Percentiles rank a stretch among this genome's conserved stretches.
phyloP scores from a whole-genome alignment of 2,329 filamentous ascomycete genomes.

The Monilinia vaccinii-corymbosi region DNA sequence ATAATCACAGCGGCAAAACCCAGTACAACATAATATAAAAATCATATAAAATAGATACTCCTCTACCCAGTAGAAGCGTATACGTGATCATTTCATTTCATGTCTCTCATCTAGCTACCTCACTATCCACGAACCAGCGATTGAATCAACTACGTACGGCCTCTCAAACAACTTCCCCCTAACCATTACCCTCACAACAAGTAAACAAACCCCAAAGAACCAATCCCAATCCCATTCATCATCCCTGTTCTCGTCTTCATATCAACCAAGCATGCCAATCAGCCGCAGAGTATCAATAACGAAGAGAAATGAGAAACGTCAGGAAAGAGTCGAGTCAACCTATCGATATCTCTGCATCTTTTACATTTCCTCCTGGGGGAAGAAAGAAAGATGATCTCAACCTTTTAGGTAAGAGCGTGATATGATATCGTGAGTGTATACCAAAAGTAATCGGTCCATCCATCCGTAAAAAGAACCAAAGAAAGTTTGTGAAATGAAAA shows the following conservation, averaged over 20 bases:
- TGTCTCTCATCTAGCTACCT: not conserved
- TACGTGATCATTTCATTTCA: not conserved
- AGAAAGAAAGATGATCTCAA: constrained; percentile 1
- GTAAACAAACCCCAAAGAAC: not conserved
- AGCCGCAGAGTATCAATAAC: not conserved
- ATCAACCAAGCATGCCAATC: not conserved
- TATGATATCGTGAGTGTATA: not conserved
- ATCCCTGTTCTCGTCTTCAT: not conserved
- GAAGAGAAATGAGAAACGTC: not conserved
- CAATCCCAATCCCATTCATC: not conserved
- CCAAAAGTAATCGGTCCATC: not conserved
- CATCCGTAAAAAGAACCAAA: not conserved
- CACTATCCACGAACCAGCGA: not conserved
- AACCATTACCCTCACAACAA: not conserved
- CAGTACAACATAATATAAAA: too few species aligned
- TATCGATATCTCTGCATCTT: not conserved
- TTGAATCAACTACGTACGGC: too few species aligned
- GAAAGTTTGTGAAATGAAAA: not conserved
- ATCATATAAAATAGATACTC: too few species aligned
- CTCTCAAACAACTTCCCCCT: not conserved
- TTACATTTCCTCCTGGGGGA: not conserved
- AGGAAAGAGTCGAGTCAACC: not conserved
- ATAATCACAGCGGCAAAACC: too few species aligned
- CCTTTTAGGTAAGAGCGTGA: not conserved
- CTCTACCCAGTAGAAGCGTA: too few species aligned